Evolutionary conservation across 1,284 basidiomycete genomes (phyloP).

Genomic region (Ustilago shanxiensis): DNA sequence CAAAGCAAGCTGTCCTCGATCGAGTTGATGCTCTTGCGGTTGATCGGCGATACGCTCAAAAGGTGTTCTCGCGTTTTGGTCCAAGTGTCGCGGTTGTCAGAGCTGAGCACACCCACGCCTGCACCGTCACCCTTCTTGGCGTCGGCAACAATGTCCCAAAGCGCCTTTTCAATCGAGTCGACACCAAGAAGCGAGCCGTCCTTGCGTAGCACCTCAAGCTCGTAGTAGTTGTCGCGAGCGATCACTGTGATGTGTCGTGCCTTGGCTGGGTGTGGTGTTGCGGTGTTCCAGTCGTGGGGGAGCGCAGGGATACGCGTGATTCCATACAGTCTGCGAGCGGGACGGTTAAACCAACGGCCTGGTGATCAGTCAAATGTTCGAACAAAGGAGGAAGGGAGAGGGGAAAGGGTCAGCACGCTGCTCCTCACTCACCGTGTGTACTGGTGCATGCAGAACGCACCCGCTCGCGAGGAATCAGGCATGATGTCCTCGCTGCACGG

Average conservation of each 20-base stretch:
- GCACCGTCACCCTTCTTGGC: slow-evolving; percentile 74
- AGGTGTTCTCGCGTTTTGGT: slow-evolving; percentile 82
- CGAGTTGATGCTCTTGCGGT: slow-evolving; percentile 75
- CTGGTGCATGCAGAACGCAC: slow-evolving; percentile 75
- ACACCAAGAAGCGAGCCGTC: slow-evolving; percentile 71
- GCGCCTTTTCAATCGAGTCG: slow-evolving; percentile 77
- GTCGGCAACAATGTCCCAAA: slow-evolving; percentile 80
- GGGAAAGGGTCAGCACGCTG: slow-evolving; percentile 35
- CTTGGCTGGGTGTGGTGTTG: slow-evolving; percentile 71
- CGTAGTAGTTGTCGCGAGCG: slow-evolving; percentile 85
- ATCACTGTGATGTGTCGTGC: slow-evolving; percentile 80
- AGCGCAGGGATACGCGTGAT: slow-evolving; percentile 70
- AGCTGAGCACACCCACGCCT: slow-evolving; percentile 80
- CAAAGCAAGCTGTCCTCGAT: slow-evolving; percentile 84
- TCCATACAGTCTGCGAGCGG: slow-evolving; percentile 74
- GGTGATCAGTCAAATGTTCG: slow-evolving; percentile 30
- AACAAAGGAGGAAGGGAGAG: slow-evolving; percentile 27
- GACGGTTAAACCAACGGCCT: slow-evolving; percentile 73
- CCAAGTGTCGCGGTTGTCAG: slow-evolving; percentile 87
- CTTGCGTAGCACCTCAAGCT: slow-evolving; percentile 76
- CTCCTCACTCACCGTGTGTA: slow-evolving; percentile 72
- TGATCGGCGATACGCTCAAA: slow-evolving; percentile 77
- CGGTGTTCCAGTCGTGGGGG: slow-evolving; percentile 71
- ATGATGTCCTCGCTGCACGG: slow-evolving; percentile 73
- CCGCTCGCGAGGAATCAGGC: slow-evolving; percentile 74